Evolutionary conservation across 1,139 yeast species (phyloP).

Genomic region (Saccharomycopsis hybrid): DNA sequence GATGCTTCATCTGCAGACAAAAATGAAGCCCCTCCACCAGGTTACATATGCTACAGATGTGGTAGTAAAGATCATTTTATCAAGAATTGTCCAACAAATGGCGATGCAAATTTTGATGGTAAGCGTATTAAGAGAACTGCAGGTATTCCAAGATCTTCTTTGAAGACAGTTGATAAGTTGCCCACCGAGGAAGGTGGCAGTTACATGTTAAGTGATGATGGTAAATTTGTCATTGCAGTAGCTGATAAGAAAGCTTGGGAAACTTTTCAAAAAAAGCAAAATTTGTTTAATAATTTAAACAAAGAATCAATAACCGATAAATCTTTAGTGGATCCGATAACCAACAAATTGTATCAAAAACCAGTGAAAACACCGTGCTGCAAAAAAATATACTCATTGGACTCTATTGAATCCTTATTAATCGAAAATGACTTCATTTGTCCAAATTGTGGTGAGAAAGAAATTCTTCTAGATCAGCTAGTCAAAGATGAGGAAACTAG

Average conservation of each 20-base stretch:
- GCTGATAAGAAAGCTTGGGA: slow-evolving; percentile 95
- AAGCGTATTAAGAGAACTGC: slow-evolving; percentile 87
- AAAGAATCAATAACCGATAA: slow-evolving; percentile 40
- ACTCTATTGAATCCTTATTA: slow-evolving; percentile 62
- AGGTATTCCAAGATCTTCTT: slow-evolving; percentile 92
- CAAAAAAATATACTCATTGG: slow-evolving; percentile 48
- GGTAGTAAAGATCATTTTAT: slow-evolving; percentile 98
- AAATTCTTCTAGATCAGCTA: slow-evolving; percentile 68
- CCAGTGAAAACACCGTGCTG: slow-evolving; percentile 94
- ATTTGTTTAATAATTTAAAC: slow-evolving; percentile 31
- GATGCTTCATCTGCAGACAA: slow-evolving; percentile 29
- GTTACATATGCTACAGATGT: slow-evolving; percentile 92
- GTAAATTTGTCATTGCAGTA: slow-evolving; percentile 89
- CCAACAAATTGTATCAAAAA: slow-evolving; percentile 51
- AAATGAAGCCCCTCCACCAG: slow-evolving; percentile 82
- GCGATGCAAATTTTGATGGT: slow-evolving; percentile 91
- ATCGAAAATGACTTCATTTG: slow-evolving; percentile 85
- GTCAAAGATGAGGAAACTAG: slow-evolving; percentile 54
- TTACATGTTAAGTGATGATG: slow-evolving; percentile 88
- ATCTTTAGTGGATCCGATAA: slow-evolving; percentile 56
- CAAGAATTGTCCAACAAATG: slow-evolving; percentile 88
- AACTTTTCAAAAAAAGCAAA: slow-evolving; percentile 65
- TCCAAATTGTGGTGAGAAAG: slow-evolving; percentile 76
- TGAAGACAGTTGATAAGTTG: slow-evolving; percentile 64
- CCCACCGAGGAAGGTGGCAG: slow-evolving; percentile 57